These are phyloP conservation scores for Coemansia sp. DNA, from an alignment of 192 early-diverging fungal species.

Conservation along the genomic window DNA sequence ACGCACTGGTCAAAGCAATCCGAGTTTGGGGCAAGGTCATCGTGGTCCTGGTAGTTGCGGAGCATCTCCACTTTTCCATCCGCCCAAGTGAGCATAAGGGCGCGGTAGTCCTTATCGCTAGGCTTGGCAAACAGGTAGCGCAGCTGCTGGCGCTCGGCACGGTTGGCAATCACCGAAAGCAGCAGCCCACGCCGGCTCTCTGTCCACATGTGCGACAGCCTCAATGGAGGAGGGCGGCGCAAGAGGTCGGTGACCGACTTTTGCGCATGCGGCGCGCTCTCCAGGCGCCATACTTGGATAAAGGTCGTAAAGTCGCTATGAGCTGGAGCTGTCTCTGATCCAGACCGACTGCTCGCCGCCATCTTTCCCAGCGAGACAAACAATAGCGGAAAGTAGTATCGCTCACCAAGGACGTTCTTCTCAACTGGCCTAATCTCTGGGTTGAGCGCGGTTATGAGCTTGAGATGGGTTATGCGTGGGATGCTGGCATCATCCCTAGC, in stretches of 20 bases:
- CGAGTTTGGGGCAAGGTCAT: not conserved
- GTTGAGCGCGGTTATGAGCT: constrained; percentile 51
- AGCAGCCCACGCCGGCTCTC: constrained; percentile 37
- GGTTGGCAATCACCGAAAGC: constrained; percentile 44
- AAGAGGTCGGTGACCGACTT: constrained; percentile 34
- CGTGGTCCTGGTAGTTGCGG: constrained; percentile 40
- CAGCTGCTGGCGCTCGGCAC: constrained; percentile 55
- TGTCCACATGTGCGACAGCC: constrained; percentile 43
- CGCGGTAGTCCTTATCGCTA: constrained; percentile 51
- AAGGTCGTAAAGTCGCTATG: constrained; percentile 21
- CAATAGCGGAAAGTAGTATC: constrained; percentile 47
- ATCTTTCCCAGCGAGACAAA: constrained; percentile 38
- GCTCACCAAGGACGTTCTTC: constrained; percentile 47
- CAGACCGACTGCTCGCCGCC: not conserved
- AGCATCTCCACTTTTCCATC: constrained; percentile 52
- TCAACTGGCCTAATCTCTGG: constrained; percentile 44
- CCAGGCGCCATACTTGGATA: constrained; percentile 49
- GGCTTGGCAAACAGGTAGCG: constrained; percentile 50
- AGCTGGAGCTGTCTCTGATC: not conserved
- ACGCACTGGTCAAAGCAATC: constrained; percentile 45
- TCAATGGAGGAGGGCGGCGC: constrained; percentile 38
- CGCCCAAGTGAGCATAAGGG: constrained; percentile 52
- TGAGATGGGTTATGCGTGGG: constrained; percentile 39
- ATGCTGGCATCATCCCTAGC: constrained; percentile 5
- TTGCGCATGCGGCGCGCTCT: constrained; percentile 44